phyloP scores from a whole-genome alignment of 2,329 filamentous ascomycete genomes.

The Albophoma yamanashiensis region DNA sequence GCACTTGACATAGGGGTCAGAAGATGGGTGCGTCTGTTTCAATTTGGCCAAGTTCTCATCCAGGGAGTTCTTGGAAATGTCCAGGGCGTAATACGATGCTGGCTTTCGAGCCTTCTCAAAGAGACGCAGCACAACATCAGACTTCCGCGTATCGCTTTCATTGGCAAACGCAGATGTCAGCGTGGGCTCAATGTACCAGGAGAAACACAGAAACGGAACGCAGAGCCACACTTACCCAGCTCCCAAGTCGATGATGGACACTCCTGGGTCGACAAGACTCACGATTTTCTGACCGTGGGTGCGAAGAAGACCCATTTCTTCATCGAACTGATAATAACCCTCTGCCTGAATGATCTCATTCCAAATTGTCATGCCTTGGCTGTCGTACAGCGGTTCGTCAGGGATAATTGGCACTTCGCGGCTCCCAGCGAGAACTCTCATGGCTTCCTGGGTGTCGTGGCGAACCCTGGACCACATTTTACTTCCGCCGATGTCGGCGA shows the following conservation, averaged over 20 bases:
- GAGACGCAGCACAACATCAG: constrained; percentile 23
- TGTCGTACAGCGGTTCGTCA: constrained; percentile 29
- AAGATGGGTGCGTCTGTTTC: constrained; percentile 14
- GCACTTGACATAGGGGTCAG: constrained; percentile 18
- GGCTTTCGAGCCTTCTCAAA: constrained; percentile 19
- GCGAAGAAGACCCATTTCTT: constrained; percentile 26
- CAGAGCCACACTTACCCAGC: constrained; percentile 23
- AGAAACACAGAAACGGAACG: not conserved
- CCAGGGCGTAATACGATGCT: constrained; percentile 26
- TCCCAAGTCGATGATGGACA: constrained; percentile 28
- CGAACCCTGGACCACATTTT: constrained; percentile 17
- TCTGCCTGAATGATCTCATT: constrained; percentile 27
- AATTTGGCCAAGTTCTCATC: constrained; percentile 22
- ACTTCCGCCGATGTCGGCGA: constrained; percentile 28
- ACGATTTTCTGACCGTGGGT: constrained; percentile 23
- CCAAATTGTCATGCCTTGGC: constrained; percentile 27
- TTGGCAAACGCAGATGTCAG: not conserved
- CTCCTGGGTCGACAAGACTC: constrained; percentile 14
- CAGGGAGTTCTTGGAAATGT: constrained; percentile 26
- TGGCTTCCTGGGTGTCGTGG: constrained; percentile 10
- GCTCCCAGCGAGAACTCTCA: constrained; percentile 13
- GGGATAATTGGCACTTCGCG: constrained; percentile 19
- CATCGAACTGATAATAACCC: constrained; percentile 29
- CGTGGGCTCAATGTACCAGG: not conserved
- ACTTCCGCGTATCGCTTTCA: constrained; percentile 28